A percentile compares a stretch with the other conserved stretches of the same genome.
phyloP scores from a whole-genome alignment of 2,329 filamentous ascomycete species.

The Penicillium sp. region DNA sequence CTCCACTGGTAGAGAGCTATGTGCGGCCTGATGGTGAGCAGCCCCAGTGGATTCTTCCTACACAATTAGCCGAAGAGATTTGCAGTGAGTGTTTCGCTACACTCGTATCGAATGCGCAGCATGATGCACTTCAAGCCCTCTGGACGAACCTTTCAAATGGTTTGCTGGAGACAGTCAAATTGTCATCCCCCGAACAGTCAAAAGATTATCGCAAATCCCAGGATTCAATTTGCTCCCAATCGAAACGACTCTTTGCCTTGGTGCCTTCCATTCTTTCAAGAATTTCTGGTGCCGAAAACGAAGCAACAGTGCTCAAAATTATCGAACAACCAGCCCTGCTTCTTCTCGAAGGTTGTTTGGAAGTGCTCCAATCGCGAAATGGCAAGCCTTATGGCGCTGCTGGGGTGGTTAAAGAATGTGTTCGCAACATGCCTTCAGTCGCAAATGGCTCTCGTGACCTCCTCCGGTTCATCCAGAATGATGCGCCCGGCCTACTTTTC shows the following conservation, averaged over 20 bases:
- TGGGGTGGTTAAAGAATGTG: slow-evolving; percentile 58
- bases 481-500: slow-evolving; percentile 62
- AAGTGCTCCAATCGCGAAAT: slow-evolving; percentile 57
- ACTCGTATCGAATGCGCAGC: slow-evolving; percentile 48
- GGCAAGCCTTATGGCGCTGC: slow-evolving; percentile 71
- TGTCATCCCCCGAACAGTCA: slow-evolving; percentile 79
- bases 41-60: slow-evolving; percentile 56
- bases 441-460: slow-evolving; percentile 50
- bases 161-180: slow-evolving; percentile 69
- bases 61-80: slow-evolving; percentile 42
- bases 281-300: slow-evolving; percentile 29
- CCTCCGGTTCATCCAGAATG: slow-evolving; percentile 57
- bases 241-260: slow-evolving; percentile 68
- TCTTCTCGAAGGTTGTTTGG: slow-evolving; percentile 54
- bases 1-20: slow-evolving; percentile 60
- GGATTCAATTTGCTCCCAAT: slow-evolving; percentile 66
- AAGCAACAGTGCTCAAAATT: slow-evolving; percentile 34
- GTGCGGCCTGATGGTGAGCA: slow-evolving; percentile 52
- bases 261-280: slow-evolving; percentile 45
- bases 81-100: slow-evolving; percentile 45
- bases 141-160: slow-evolving; percentile 66
- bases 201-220: slow-evolving; percentile 76
- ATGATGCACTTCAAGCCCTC: slow-evolving; percentile 56
- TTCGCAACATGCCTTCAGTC: slow-evolving; percentile 50
- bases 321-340: slow-evolving; percentile 42